phyloP scores from a whole-genome alignment of 495 filamentous ascomycete genomes.

The Astrothelium macrocarpum region DNA sequence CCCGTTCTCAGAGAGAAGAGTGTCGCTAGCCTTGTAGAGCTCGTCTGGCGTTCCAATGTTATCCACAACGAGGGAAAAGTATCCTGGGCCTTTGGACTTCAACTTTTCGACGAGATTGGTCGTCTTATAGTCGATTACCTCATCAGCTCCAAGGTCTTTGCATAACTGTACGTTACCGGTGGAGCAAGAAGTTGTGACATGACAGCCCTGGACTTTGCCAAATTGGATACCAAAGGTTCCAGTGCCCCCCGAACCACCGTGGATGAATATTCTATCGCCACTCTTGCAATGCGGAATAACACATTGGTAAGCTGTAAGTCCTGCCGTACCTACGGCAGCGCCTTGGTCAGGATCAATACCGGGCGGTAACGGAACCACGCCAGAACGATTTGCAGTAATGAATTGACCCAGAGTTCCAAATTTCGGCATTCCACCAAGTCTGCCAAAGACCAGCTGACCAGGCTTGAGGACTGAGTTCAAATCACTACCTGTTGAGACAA shows the following conservation, averaged over 20 bases:
- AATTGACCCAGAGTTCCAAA: slow-evolving; percentile 25
- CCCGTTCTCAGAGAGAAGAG: slow-evolving; percentile 45
- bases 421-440: slow-evolving; percentile 6
- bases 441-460: slow-evolving; percentile 29
- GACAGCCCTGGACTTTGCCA: slow-evolving; percentile 25
- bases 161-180: slow-evolving; percentile 32
- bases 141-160: slow-evolving; percentile 52
- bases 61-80: slow-evolving; percentile 52
- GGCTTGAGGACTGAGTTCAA: slow-evolving; percentile 13
- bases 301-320: slow-evolving; percentile 26
- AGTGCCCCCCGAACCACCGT: slow-evolving; percentile 30
- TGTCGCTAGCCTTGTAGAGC: slow-evolving; percentile 47
- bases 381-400: slow-evolving; percentile 13
- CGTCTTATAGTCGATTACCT: slow-evolving; percentile 59
- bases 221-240: slow-evolving; percentile 29
- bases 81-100: slow-evolving; percentile 35
- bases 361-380: slow-evolving; percentile 19
- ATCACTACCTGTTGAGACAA: slow-evolving; percentile 16
- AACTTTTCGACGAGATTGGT: slow-evolving; percentile 42
- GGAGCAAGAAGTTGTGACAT: slow-evolving; percentile 29
- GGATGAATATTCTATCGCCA: slow-evolving; percentile 31
- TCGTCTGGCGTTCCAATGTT: slow-evolving; percentile 44
- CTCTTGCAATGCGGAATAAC: slow-evolving; percentile 21
- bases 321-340: slow-evolving; percentile 22
- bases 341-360: slow-evolving; percentile 23